A percentile compares a stretch with the other conserved stretches of the same genome.
Evolutionary conservation across 1,284 basidiomycete genomes (phyloP).

Genomic region (Vanrija humicola): DNA sequence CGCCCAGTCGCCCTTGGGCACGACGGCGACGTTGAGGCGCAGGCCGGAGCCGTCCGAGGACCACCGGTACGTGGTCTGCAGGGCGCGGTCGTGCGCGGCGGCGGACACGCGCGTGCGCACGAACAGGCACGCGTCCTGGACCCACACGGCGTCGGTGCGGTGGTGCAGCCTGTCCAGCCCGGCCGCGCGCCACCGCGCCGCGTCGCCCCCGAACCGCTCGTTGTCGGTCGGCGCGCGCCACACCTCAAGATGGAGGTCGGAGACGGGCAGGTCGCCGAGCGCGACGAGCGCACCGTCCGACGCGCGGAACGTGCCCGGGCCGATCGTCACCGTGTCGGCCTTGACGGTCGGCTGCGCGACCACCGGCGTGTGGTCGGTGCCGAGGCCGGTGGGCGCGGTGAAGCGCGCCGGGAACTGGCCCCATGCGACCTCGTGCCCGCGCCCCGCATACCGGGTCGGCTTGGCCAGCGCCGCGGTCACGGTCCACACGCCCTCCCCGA

Average conservation of each 20-base stretch:
- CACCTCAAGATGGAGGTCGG: not conserved
- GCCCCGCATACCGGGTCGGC: conserved; percentile 11
- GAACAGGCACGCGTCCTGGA: conserved; percentile 4
- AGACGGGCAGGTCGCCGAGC: conserved; percentile 1
- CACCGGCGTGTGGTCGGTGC: not conserved
- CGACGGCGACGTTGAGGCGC: conserved; percentile 7
- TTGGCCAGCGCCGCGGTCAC: conserved; percentile 6
- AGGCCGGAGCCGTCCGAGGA: conserved; percentile 1
- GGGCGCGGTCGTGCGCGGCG: conserved; percentile 12
- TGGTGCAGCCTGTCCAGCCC: conserved; percentile 23
- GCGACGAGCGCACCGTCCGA: conserved; percentile 1
- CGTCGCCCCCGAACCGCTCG: not conserved
- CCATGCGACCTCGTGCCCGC: conserved; percentile 21
- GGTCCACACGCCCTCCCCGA: not conserved
- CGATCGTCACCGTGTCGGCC: not conserved
- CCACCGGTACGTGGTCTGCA: conserved; percentile 17
- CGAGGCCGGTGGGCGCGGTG: not conserved
- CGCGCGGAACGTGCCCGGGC: conserved; percentile 9
- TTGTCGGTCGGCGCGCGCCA: conserved; percentile 10
- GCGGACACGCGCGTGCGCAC: conserved; percentile 15
- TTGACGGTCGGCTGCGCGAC: not conserved
- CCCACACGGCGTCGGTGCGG: conserved; percentile 9
- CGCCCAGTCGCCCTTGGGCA: conserved; percentile 15
- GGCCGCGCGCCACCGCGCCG: conserved; percentile 6
- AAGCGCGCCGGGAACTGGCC: conserved; percentile 6